Percentiles rank a stretch among this genome's conserved stretches.
Conservation (phyloP, 164 flowering plant species). For the Tinospora cordifolia region DNA sequence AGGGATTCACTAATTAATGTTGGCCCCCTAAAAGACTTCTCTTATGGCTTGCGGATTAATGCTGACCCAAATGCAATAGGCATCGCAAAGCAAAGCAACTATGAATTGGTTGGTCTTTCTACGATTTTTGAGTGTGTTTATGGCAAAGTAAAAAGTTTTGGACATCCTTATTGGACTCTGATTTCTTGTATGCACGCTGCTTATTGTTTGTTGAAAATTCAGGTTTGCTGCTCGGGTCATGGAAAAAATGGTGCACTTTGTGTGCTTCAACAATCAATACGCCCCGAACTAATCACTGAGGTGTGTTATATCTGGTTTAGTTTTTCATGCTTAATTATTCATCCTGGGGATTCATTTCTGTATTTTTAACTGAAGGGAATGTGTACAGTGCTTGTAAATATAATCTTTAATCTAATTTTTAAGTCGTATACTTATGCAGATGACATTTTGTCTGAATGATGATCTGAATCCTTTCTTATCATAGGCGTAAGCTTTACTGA, state of each 20-base stretch:
- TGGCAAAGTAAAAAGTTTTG: not conserved
- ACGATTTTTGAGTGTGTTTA: too few species aligned
- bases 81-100: slow-evolving; percentile 90
- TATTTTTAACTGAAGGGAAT: not conserved
- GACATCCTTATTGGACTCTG: not conserved
- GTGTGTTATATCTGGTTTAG: slow-evolving; percentile 24
- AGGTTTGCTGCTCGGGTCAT: slow-evolving; percentile 99
- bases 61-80: slow-evolving; percentile 89
- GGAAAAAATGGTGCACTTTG: slow-evolving; percentile 94
- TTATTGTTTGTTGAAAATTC: slow-evolving; percentile 10
- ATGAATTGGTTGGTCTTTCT: slow-evolving; percentile 66
- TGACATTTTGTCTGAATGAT: not conserved
- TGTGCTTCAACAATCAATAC: slow-evolving; percentile 86
- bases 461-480: not conserved
- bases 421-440: not conserved
- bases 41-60: slow-evolving; percentile 86
- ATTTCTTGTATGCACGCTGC: not conserved
- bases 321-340: not conserved
- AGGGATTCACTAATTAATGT: slow-evolving; percentile 88
- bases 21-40: slow-evolving; percentile 93
- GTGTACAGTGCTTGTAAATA: not conserved
- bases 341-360: not conserved
- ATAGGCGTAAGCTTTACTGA: not conserved
- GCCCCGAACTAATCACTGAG: slow-evolving; percentile 95
- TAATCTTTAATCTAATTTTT: not conserved